Percentiles rank a stretch among this genome's conserved stretches.
Conservation (phyloP, 495 filamentous ascomycete species). For the Polyplosphaeria fusca region DNA sequence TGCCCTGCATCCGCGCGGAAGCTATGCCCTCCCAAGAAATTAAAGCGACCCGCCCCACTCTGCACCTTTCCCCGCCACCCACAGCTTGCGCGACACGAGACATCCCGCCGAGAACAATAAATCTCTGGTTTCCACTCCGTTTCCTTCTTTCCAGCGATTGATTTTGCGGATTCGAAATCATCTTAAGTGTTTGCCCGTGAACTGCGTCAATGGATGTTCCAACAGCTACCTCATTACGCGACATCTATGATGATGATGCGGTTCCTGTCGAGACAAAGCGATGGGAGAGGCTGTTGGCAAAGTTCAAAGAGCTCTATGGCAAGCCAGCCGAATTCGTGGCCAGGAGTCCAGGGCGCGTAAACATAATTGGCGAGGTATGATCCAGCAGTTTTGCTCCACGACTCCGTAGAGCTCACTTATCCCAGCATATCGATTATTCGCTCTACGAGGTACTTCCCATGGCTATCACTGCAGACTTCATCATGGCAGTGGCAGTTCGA, state of each 20-base stretch:
- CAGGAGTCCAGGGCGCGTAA: slow-evolving; percentile 88
- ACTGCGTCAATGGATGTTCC: slow-evolving; percentile 38
- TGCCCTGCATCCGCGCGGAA: slow-evolving; percentile 3
- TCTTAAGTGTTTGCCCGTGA: no score
- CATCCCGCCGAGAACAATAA: background rate
- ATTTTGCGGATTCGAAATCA: background rate
- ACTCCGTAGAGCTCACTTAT: slow-evolving; percentile 1
- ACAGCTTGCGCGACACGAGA: background rate
- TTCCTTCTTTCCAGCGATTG: background rate
- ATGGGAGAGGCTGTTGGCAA: slow-evolving; percentile 67
- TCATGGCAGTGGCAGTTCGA: slow-evolving; percentile 75
- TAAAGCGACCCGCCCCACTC: slow-evolving; percentile 12
- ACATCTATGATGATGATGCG: slow-evolving; percentile 67
- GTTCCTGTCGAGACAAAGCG: slow-evolving; percentile 56
- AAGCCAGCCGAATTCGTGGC: slow-evolving; percentile 75
- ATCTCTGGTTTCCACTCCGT: slow-evolving; percentile 2
- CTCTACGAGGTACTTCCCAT: slow-evolving; percentile 95
- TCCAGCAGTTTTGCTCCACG: background rate
- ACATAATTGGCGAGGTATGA: slow-evolving; percentile 84
- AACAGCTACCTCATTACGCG: slow-evolving; percentile 53
- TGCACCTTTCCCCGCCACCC: slow-evolving; percentile 10
- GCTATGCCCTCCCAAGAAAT: background rate
- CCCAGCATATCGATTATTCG: slow-evolving; percentile 89
- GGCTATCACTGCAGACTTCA: slow-evolving; percentile 84
- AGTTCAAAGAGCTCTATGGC: slow-evolving; percentile 72